Evolutionary conservation across 768 basidiomycete genomes (phyloP), one percentile per base, ranked within the genome.

Genomic region (Podaxis sp.): DNA sequence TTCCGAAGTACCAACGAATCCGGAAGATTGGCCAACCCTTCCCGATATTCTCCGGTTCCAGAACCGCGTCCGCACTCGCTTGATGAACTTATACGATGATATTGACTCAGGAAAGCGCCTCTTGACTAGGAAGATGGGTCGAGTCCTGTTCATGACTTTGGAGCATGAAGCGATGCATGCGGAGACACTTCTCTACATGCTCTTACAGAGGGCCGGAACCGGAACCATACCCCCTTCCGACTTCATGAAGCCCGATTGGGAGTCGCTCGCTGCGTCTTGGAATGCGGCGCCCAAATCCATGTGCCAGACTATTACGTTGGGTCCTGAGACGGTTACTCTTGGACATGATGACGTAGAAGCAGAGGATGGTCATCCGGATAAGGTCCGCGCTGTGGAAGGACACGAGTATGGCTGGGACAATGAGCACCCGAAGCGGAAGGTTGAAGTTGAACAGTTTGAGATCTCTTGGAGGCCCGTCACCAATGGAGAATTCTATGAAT

Each of bases 401-500:
- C 89, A 96, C 68, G 85, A 88, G 60, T 94, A 92, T 73, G 94
- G 95, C 0, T 95, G 96, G 97, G 97, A 99, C 72, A 95, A 94
- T 67, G 97, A 99, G 75, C 80, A 88, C 66, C 93, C 95, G 1
- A 77, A 78, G 65, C 77, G 87, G 24, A 70, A 69, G 13, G 84
- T 88, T n/a, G 66, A 80, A 0, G 87, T 97, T 36, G 78, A 75
- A 43, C 63, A 82, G 64, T 95, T 98, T 79, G 81, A 79, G 67
- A 89, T 97, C 43, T 89, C 90, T 46, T 90, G 91, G 82, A 78
- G 93, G 64, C 94, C 94, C 0, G 79, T 99, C 38, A 93, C 89
- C 59, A 99, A 98, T 65, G 88, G 87, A 9, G 87, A 99, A 68
- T 97, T 94, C 72, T 85, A 85, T 66, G 70, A 80, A 38, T 93